Evolutionary conservation across 345 rosid genomes (phyloP), one percentile per base, ranked within the genome.

Genomic region (Physaria fendleri): DNA sequence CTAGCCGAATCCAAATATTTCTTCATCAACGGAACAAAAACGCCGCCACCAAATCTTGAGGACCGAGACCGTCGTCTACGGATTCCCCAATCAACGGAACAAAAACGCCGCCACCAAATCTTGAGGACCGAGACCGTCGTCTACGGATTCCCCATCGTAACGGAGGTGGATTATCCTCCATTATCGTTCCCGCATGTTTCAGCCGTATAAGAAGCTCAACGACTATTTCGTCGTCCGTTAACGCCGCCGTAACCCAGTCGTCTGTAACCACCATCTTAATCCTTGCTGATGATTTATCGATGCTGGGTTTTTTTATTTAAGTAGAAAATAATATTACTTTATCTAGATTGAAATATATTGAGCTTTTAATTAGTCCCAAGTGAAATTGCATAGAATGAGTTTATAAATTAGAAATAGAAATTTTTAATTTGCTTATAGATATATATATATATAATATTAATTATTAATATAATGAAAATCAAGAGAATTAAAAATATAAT

Each of bases 161-260:
- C 44, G 70, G 63, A 53, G 71, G 69, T 4, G 65, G 16, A 13
- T 56, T 45, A 22, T 75, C 60, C 10, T 68, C 62, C 55, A 69
- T 76, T 32, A 7, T 23, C 12, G 64, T 62, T 1, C 42, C 64
- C 10, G 77, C 67, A 32, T 74, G 78, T 47, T 77, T 87, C 4
- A 87, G 65, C 34, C 85, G 69, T 8, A 84, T 9, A 12, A 90
- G 78, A 12, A 90, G 78, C 81, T 90, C 83, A 5, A 61, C 95
- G 16, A 84, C 97, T 48, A 86, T 66, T 13, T 38, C 61, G 73
- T 79, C 84, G 37, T 86, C 83, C 3, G 71, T 73, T 83, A 90
- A 82, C 56, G 97, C 97, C 25, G 85, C 72, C 30, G 35, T 67
- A 28, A 90, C 78, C 97, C 97, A 90, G 25, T 78, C 83, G 51